Conservation (phyloP, 1,284 basidiomycete genomes). For the Taiwanofungus camphoratus region DNA sequence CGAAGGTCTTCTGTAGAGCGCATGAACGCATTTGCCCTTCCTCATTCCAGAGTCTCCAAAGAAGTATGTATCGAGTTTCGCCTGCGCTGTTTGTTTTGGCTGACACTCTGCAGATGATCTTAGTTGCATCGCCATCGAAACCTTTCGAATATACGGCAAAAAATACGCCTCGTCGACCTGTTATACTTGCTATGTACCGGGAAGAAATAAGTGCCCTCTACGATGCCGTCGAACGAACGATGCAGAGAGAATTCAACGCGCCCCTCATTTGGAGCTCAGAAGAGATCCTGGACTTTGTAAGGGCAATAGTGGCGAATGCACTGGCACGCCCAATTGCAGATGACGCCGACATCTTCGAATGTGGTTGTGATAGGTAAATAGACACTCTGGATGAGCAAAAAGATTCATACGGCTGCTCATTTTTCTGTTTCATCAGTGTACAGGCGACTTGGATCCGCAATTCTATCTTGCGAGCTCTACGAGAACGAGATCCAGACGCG, state of each 20-base stretch:
- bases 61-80: slow-evolving; percentile 11
- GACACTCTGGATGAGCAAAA: too few species aligned
- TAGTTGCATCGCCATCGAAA: slow-evolving; percentile 26
- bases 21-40: slow-evolving; percentile 33
- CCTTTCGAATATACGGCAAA: slow-evolving; percentile 29
- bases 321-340: slow-evolving; percentile 20
- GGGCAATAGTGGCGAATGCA: slow-evolving; percentile 22
- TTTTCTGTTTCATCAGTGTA: slow-evolving; percentile 25
- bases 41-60: slow-evolving; percentile 34
- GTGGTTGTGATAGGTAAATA: too few species aligned
- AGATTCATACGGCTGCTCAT: slow-evolving; percentile 29
- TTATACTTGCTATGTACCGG: slow-evolving; percentile 23
- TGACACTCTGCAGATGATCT: slow-evolving; percentile 28
- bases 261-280: slow-evolving; percentile 25
- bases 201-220: slow-evolving; percentile 29
- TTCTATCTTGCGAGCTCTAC: too few species aligned
- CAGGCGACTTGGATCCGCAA: slow-evolving; percentile 13
- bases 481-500: slow-evolving; percentile 29
- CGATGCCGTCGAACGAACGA: slow-evolving; percentile 11
- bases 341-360: slow-evolving; percentile 37
- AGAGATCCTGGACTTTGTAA: slow-evolving; percentile 22
- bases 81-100: too few species aligned
- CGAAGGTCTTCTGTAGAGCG: slow-evolving; percentile 32
- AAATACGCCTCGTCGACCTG: slow-evolving; percentile 24
- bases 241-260: slow-evolving; percentile 16